Evolutionary conservation across 1,139 yeast genomes (phyloP).

Genomic region (Debaryomyces sp.): DNA sequence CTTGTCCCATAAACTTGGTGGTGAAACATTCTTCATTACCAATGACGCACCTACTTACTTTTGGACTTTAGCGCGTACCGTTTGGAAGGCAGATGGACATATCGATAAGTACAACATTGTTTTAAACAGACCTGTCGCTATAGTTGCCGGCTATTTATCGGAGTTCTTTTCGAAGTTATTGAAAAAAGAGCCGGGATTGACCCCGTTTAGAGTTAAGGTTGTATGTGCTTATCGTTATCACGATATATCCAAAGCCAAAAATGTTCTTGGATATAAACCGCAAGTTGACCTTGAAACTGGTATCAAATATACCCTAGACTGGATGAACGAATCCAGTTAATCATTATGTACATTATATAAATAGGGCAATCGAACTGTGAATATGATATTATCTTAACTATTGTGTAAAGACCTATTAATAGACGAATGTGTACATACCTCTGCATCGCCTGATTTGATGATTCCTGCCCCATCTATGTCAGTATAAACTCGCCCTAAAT

Average conservation of each 20-base stretch:
- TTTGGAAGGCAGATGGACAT: constrained; percentile 96
- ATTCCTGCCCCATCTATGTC: background rate
- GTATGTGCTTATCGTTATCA: constrained; percentile 97
- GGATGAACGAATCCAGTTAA: constrained; percentile 74
- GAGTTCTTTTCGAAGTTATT: constrained; percentile 68
- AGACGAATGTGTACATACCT: background rate
- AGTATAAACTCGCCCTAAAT: background rate
- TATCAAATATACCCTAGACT: constrained; percentile 74
- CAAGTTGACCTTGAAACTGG: constrained; percentile 82
- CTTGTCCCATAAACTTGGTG: constrained; percentile 56
- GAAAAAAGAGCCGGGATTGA: constrained; percentile 90
- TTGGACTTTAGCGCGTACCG: constrained; percentile 96
- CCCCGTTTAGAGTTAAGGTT: constrained; percentile 91
- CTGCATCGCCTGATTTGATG: background rate
- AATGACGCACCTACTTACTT: constrained; percentile 95
- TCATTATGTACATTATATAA: background rate
- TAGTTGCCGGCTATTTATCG: constrained; percentile 77
- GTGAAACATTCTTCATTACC: constrained; percentile 87
- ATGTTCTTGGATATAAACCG: constrained; percentile 76
- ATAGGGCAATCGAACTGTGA: background rate
- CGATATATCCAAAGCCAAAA: constrained; percentile 85
- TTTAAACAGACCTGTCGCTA: constrained; percentile 71
- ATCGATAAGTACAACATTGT: constrained; percentile 71
- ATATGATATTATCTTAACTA: background rate
- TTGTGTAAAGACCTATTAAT: background rate